Base-by-base conservation (phyloP, 164 flowering plant species). In the Umbilicus rupestris region DNA sequence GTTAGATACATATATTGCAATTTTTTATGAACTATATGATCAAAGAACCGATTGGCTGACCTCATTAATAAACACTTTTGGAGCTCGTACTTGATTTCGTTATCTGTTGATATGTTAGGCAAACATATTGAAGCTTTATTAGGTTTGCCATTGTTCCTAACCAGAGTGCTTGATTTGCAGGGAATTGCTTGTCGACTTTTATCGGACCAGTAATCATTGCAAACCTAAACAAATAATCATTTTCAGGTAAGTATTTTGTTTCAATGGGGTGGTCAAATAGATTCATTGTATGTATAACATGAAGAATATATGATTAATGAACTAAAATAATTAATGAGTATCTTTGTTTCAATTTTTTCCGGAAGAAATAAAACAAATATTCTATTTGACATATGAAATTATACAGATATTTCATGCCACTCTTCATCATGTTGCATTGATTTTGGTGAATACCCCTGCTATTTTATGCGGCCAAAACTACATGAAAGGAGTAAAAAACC, bases 181-280 rank as follows among this genome's bases (percentile, higher is more conserved):
- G 64, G 97, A 91, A 70, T 71, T 87, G 65, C 81, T 90, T 50
- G 4, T 76, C 64, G 97, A 90, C 30, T 90, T 90, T 79, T 90
- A 73, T 68, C 39, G 63, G 28, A 77, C 90, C 29, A 90, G 87
- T 73, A 75, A 79, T 19, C 79, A 74, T 12, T 75, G 75, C 33
- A 90, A 90, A 73, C 97, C 97, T 24, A 63, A 78, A 37, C 97
- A 87, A 68, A 85, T 90, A 28, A 78, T 90, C 59, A 67, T 90
- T 1, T 88, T 90, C 82, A 82, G 97, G 97, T 90, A 81, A 60
- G 8, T 31, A 14, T 50, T 15, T 70, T 33, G 45, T 47, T 45
- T 10, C 3, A 22, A 66, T 31, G 15, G 24, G 14, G 28, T n/a
- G 28, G 24, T 37, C 46, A 3, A 26, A 7, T 8, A 6, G 1